Evolutionary conservation across 2,329 filamentous ascomycete genomes (phyloP).

Genomic region (Sporothrix humicola): DNA sequence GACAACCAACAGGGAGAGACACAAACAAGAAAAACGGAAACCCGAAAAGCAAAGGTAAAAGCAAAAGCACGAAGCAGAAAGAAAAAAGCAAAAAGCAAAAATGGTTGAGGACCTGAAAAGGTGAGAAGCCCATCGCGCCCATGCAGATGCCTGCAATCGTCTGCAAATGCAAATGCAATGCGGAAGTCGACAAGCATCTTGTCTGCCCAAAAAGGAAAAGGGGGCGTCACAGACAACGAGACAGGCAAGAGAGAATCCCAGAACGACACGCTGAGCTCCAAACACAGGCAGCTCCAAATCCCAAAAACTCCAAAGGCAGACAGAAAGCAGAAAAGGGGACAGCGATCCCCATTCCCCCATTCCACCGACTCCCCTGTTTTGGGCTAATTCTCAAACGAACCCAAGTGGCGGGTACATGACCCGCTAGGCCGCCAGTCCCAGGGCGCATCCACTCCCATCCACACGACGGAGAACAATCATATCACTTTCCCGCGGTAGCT

Average conservation of each 20-base stretch:
- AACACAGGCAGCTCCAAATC: constrained; percentile 11
- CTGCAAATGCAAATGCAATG: too few relatives aligned
- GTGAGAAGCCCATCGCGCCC: background rate
- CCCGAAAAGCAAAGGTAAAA: background rate
- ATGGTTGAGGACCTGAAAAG: background rate
- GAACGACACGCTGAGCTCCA: background rate
- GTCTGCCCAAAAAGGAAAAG: background rate
- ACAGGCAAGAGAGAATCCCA: background rate
- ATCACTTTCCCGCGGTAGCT: constrained; percentile 22
- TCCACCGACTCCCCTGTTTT: constrained; percentile 30
- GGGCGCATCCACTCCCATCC: constrained; percentile 17
- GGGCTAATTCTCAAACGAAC: constrained; percentile 33
- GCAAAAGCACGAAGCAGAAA: background rate
- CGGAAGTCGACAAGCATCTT: too few relatives aligned
- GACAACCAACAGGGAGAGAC: constrained; percentile 25
- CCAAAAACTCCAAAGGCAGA: background rate
- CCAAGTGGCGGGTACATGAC: constrained; percentile 34
- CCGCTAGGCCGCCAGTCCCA: constrained; percentile 32
- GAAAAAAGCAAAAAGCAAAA: constrained; percentile 1
- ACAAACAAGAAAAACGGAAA: constrained; percentile 16
- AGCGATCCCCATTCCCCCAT: constrained; percentile 34
- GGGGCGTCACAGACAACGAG: background rate
- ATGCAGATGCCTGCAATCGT: too few relatives aligned
- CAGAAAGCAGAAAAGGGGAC: constrained; percentile 24
- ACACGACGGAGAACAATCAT: background rate